Percentiles rank a stretch among this genome's conserved stretches.
Evolutionary conservation across 768 basidiomycete genomes (phyloP).

Genomic region (Pleurotus cornucopiae): DNA sequence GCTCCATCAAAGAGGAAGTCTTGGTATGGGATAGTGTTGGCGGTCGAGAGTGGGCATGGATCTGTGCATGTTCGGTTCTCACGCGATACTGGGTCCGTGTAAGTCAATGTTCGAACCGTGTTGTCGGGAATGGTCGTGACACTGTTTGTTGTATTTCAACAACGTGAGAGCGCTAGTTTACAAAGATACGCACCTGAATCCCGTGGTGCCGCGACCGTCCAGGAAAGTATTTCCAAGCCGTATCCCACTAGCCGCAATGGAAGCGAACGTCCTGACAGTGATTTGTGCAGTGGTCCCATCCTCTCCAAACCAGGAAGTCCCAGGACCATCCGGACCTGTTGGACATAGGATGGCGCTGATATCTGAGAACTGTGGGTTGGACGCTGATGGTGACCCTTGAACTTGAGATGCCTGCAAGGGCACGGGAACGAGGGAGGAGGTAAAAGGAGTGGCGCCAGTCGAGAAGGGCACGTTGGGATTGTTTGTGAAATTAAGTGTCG

Average conservation of each 20-base stretch:
- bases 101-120: slow-evolving; percentile 69
- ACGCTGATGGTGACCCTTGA: slow-evolving; percentile 58
- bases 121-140: slow-evolving; percentile 90
- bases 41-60: slow-evolving; percentile 75
- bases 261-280: slow-evolving; percentile 72
- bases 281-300: slow-evolving; percentile 70
- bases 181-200: slow-evolving; percentile 63
- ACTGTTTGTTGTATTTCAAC: slow-evolving; percentile 32
- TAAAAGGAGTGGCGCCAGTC: slow-evolving; percentile 76
- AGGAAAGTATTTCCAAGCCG: slow-evolving; percentile 92
- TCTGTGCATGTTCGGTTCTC: slow-evolving; percentile 74
- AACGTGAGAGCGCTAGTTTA: not conserved
- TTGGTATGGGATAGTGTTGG: slow-evolving; percentile 79
- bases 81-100: slow-evolving; percentile 70
- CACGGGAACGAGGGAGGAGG: slow-evolving; percentile 84
- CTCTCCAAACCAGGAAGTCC: slow-evolving; percentile 80
- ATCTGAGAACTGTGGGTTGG: slow-evolving; percentile 54
- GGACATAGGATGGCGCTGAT: slow-evolving; percentile 82
- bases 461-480: slow-evolving; percentile 88
- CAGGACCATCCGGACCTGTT: slow-evolving; percentile 70
- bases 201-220: slow-evolving; percentile 75
- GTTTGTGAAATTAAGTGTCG: slow-evolving; percentile 55
- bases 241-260: slow-evolving; percentile 71
- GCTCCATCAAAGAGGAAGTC: slow-evolving; percentile 81
- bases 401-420: slow-evolving; percentile 58